phyloP scores from a whole-genome alignment of 768 basidiomycete species.

The Boletus coccyginus region DNA sequence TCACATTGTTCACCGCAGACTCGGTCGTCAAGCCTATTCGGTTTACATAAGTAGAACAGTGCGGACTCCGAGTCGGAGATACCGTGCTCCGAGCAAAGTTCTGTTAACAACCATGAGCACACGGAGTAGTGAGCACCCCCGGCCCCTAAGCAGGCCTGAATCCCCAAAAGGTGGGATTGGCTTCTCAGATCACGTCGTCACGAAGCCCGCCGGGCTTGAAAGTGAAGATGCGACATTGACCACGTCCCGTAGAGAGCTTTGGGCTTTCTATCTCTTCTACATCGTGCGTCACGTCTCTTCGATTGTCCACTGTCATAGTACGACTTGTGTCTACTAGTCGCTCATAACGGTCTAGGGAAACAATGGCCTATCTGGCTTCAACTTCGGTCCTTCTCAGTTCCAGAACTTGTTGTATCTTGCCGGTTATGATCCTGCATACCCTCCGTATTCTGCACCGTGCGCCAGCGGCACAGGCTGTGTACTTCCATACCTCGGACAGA shows the following conservation, averaged over 20 bases:
- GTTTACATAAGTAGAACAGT: too few relatives aligned
- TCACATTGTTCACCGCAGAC: too few relatives aligned
- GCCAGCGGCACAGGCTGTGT: conserved; percentile 52
- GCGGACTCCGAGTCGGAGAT: not conserved
- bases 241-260: conserved; percentile 51
- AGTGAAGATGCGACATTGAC: conserved; percentile 9
- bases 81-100: not conserved
- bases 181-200: too few relatives aligned
- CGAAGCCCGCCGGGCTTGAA: not conserved
- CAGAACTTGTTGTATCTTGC: conserved; percentile 71
- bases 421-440: conserved; percentile 64
- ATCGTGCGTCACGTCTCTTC: conserved; percentile 30
- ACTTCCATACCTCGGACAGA: conserved; percentile 58
- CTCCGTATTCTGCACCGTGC: conserved; percentile 54
- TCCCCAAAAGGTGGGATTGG: not conserved
- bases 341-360: conserved; percentile 44
- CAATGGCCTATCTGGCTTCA: conserved; percentile 65
- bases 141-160: not conserved
- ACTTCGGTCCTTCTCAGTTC: conserved; percentile 73
- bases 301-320: not conserved
- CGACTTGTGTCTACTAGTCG: not conserved
- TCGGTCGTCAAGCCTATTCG: too few relatives aligned
- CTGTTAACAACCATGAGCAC: conserved; percentile 3
- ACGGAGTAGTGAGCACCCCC: not conserved
- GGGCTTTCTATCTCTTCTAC: conserved; percentile 62